Conservation (phyloP, 495 filamentous ascomycete genomes). For the Lasiosphaeris hirsuta region DNA sequence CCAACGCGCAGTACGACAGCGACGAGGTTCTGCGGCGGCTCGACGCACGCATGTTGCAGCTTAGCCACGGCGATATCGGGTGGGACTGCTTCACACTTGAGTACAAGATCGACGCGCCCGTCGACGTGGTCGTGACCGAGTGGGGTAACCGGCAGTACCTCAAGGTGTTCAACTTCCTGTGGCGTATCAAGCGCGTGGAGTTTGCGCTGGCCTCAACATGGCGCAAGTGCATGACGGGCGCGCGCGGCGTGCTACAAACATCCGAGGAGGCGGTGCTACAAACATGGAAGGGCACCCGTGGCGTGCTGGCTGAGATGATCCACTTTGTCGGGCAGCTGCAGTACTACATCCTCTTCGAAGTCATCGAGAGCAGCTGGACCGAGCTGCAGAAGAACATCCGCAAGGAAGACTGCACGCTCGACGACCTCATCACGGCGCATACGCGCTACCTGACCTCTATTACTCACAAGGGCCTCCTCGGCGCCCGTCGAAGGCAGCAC, state of each 20-base stretch:
- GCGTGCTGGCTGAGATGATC: constrained; percentile 92
- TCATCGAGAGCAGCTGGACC: constrained; percentile 93
- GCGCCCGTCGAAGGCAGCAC: constrained; percentile 54
- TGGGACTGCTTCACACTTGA: constrained; percentile 99
- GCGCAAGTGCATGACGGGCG: constrained; percentile 94
- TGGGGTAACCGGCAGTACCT: constrained; percentile 95
- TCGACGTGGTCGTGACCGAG: constrained; percentile 95
- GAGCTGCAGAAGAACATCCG: constrained; percentile 75
- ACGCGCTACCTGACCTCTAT: constrained; percentile 86
- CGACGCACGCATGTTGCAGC: constrained; percentile 93
- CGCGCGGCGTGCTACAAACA: constrained; percentile 82
- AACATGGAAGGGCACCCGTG: constrained; percentile 87
- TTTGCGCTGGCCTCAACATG: constrained; percentile 88
- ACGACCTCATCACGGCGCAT: constrained; percentile 92
- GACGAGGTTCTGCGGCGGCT: constrained; percentile 89
- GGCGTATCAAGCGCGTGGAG: constrained; percentile 97
- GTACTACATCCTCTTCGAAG: constrained; percentile 98
- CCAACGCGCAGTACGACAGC: constrained; percentile 93
- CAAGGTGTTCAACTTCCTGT: constrained; percentile 99
- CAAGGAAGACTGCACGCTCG: constrained; percentile 82
- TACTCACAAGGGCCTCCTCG: constrained; percentile 93
- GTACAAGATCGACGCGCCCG: constrained; percentile 96
- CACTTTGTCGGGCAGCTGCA: constrained; percentile 97
- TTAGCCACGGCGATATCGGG: constrained; percentile 93
- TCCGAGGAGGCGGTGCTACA: constrained; percentile 70